Base-by-base conservation (phyloP, 139 green algal genomes). In the Chlamydomonas sphaeroides region DNA sequence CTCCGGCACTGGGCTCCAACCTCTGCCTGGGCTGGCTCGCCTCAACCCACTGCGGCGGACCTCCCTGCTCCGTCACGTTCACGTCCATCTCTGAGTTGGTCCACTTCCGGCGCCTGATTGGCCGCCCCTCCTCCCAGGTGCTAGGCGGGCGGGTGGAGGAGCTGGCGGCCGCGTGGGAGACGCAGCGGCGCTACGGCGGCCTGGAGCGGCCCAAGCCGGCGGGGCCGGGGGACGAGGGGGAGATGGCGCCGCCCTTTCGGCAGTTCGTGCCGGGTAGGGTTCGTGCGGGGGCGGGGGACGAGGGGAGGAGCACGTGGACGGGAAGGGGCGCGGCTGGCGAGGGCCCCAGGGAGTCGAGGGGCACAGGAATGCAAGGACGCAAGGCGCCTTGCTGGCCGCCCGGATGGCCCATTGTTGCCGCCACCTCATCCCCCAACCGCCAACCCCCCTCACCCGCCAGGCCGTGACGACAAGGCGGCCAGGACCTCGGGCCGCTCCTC, bases 91-190 rank as follows among this genome's bases (percentile, higher is more conserved):
- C n/a, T n/a, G n/a, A n/a, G n/a, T n/a, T n/a, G n/a, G n/a, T n/a
- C n/a, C n/a, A n/a, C n/a, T n/a, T n/a, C n/a, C n/a, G n/a, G n/a
- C n/a, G n/a, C n/a, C n/a, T n/a, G n/a, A n/a, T n/a, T n/a, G n/a
- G n/a, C n/a, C n/a, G n/a, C n/a, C 45, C 11, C 45, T 53, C 45
- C 45, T 14, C 45, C n/a, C 76, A 89, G 74, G 32, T 92, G 33
- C 76, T 92, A 59, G 89, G 89, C 39, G 89, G 89, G 1, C 77
- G 83, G 0, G 89, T 92, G 53, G 80, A 88, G 53, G 30, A 57
- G 10, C 74, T 92, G 57, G 89, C 84, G 14, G 89, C 86, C 36
- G 74, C 71, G 21, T 90, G 74, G 68, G 84, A 92, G 79, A 79
- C 77, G 41, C 84, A 90, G 69, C 84, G 88, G 28, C 73, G 75